A percentile compares a stretch with the other conserved stretches of the same genome.
Conservation (phyloP, 1,139 yeast genomes). For the Geotrichum carabidarum region DNA sequence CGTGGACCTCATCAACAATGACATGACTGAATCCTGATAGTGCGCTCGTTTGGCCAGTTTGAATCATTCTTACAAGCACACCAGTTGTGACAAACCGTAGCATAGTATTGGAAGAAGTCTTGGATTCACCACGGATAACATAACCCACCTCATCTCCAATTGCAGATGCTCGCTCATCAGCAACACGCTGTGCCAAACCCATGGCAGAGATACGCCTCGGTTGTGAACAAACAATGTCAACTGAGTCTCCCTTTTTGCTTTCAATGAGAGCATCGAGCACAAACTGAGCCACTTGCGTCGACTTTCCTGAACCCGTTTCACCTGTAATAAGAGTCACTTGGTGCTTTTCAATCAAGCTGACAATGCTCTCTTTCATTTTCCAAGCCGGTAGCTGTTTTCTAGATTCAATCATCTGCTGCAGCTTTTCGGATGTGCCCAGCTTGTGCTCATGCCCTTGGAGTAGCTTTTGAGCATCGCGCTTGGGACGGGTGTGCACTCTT, state of each 20-base stretch:
- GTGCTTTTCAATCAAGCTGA: constrained; percentile 51
- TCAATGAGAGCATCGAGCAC: constrained; percentile 55
- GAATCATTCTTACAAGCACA: constrained; percentile 80
- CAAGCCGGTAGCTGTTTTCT: constrained; percentile 78
- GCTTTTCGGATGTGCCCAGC: constrained; percentile 3
- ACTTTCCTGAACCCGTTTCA: constrained; percentile 95
- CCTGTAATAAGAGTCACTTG: constrained; percentile 81
- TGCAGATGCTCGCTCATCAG: constrained; percentile 66
- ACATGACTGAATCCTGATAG: constrained; percentile 61
- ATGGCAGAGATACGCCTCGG: constrained; percentile 95
- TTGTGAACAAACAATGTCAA: constrained; percentile 78
- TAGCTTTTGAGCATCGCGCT: constrained; percentile 9
- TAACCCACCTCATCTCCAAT: constrained; percentile 85
- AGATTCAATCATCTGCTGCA: constrained; percentile 37
- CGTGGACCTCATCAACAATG: constrained; percentile 93
- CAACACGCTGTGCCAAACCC: constrained; percentile 88
- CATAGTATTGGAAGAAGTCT: constrained; percentile 56
- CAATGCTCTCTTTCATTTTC: constrained; percentile 54
- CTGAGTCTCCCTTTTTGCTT: constrained; percentile 42
- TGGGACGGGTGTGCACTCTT: neutral
- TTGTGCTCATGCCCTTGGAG: neutral
- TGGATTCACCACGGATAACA: constrained; percentile 83
- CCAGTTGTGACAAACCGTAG: constrained; percentile 89
- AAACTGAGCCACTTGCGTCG: constrained; percentile 90
- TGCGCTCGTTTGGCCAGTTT: constrained; percentile 38